These are phyloP conservation scores for Aspergillus sp. DNA, from an alignment of 2,329 filamentous ascomycete species.

Conservation along the genomic window DNA sequence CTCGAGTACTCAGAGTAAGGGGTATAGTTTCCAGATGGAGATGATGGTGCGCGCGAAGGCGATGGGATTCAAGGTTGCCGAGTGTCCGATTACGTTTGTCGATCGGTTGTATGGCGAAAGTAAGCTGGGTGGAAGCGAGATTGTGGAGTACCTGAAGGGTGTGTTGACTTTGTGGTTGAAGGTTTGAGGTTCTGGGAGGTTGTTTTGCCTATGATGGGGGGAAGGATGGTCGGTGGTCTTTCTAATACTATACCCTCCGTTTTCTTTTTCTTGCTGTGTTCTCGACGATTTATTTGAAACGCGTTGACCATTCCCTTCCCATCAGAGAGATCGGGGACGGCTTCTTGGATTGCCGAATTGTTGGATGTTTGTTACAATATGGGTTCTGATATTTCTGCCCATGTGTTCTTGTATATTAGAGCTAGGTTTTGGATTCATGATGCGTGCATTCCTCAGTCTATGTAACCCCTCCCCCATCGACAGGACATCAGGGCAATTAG, in stretches of 20 bases:
- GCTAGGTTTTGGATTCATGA: not conserved
- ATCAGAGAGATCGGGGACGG: not conserved
- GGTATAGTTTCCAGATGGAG: constrained; percentile 99
- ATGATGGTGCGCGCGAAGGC: constrained; percentile 97
- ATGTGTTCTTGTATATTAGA: constrained; percentile 6
- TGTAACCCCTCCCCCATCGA: not conserved
- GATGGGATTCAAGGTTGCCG: constrained; percentile 89
- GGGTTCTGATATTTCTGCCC: not conserved
- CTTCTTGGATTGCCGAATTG: not conserved
- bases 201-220: constrained; percentile 3
- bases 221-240: not conserved
- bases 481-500: not conserved
- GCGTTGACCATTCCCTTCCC: not conserved
- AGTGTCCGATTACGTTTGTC: constrained; percentile 95
- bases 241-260: constrained; percentile 12
- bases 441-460: not conserved
- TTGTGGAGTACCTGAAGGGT: constrained; percentile 92
- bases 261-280: constrained; percentile 11
- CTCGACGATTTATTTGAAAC: not conserved
- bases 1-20: constrained; percentile 86
- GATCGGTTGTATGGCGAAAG: constrained; percentile 93
- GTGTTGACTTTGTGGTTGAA: constrained; percentile 75
- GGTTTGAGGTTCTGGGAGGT: constrained; percentile 51
- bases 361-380: not conserved
- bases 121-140: constrained; percentile 92